These are phyloP conservation scores for Chlorella sp. DNA, from an alignment of 139 green algal genomes.

Conservation along the genomic window DNA sequence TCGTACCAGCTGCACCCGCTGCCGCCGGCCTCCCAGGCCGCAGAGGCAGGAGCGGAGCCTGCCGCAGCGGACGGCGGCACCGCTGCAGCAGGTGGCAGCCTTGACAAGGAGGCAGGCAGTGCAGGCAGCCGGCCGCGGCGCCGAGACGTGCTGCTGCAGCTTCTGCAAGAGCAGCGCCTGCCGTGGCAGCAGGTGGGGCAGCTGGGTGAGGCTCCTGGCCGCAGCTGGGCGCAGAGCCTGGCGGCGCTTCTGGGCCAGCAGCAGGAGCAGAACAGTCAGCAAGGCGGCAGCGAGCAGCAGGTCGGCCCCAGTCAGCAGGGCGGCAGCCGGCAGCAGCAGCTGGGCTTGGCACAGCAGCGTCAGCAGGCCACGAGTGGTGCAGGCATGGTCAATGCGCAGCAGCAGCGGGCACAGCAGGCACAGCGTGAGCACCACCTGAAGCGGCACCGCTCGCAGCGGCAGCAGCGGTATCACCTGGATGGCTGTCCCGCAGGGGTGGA, in stretches of 20 bases:
- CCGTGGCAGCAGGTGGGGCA: background rate
- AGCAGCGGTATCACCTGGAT: conserved; percentile 17
- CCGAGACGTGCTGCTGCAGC: background rate
- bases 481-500: conserved; percentile 17
- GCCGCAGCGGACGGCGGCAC: too few relatives aligned
- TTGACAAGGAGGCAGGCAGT: background rate
- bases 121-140: background rate
- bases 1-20: conserved; percentile 38
- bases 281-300: too few relatives aligned
- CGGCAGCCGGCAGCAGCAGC: too few relatives aligned
- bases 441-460: conserved; percentile 5
- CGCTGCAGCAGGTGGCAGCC: background rate
- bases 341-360: too few relatives aligned
- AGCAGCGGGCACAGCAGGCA: background rate
- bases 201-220: background rate
- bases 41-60: background rate
- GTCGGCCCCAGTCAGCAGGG: too few relatives aligned
- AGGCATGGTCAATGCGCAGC: background rate
- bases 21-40: background rate
- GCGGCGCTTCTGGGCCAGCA: too few relatives aligned
- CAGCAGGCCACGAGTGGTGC: too few relatives aligned
- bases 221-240: too few relatives aligned
- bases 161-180: conserved; percentile 3
- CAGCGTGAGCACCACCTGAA: conserved; percentile 12
- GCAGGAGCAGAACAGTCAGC: too few relatives aligned